Evolutionary conservation across 331 rosid species (phyloP).

Genomic region (Telfairia occidentalis): DNA sequence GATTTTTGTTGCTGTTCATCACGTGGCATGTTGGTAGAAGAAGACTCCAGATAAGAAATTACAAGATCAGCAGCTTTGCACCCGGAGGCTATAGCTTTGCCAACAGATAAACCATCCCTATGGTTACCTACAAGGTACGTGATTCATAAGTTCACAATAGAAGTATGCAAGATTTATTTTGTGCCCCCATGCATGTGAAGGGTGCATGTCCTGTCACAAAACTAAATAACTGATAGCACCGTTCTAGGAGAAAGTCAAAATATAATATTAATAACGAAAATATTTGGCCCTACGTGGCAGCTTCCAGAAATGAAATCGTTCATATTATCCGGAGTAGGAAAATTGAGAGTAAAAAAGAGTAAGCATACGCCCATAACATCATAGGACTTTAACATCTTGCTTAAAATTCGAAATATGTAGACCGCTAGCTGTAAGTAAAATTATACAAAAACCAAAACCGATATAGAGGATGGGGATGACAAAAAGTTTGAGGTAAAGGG

Average conservation of each 20-base stretch:
- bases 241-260: background rate
- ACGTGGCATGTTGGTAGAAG: conserved; percentile 25
- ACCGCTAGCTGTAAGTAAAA: background rate
- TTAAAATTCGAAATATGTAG: background rate
- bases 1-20: conserved; percentile 12
- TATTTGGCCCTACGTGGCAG: background rate
- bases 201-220: background rate
- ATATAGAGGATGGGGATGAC: background rate
- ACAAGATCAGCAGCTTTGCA: conserved; percentile 87
- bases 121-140: conserved; percentile 49
- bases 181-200: background rate
- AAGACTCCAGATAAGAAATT: conserved; percentile 57
- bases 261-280: background rate
- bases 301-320: background rate
- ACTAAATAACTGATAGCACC: background rate
- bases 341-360: background rate
- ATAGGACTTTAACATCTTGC: background rate
- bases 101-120: conserved; percentile 79
- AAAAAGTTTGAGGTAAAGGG: background rate
- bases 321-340: background rate
- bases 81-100: conserved; percentile 73
- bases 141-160: background rate
- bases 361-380: background rate
- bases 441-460: background rate
- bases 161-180: background rate